Conservation (phyloP, 768 basidiomycete genomes). For the Collybiopsis confluens region DNA sequence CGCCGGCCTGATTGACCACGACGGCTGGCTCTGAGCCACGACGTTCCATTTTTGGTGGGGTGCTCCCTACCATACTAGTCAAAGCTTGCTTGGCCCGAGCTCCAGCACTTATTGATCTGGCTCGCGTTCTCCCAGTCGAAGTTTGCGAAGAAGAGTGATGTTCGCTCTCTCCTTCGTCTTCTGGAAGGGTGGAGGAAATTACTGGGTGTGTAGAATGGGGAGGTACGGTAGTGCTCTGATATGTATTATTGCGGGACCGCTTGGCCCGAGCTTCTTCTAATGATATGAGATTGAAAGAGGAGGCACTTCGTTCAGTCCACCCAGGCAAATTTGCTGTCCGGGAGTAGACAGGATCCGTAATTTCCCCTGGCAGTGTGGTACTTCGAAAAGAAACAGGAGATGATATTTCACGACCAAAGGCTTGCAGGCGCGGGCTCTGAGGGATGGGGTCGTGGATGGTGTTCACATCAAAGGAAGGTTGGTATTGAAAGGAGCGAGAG, state of each 20-base stretch:
- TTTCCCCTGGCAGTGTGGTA: slow-evolving; percentile 17
- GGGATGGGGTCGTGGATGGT: slow-evolving; percentile 33
- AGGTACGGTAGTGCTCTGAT: slow-evolving; percentile 23
- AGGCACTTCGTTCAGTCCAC: slow-evolving; percentile 43
- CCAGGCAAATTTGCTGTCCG: slow-evolving; percentile 37
- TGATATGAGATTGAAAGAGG: slow-evolving; percentile 65
- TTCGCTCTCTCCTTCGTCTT: slow-evolving; percentile 22
- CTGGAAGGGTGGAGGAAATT: slow-evolving; percentile 28
- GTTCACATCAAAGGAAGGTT: slow-evolving; percentile 14
- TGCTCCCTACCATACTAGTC: slow-evolving; percentile 35
- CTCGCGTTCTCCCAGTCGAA: slow-evolving; percentile 32
- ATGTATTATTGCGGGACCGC: slow-evolving; percentile 51
- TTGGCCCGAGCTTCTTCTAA: slow-evolving; percentile 78
- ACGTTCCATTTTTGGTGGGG: slow-evolving; percentile 34
- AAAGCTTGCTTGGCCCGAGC: slow-evolving; percentile 47
- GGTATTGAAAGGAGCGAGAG: slow-evolving; percentile 16
- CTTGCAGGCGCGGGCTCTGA: slow-evolving; percentile 22
- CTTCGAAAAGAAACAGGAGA: slow-evolving; percentile 43
- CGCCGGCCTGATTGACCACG: slow-evolving; percentile 10
- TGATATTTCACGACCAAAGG: slow-evolving; percentile 39
- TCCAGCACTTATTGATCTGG: slow-evolving; percentile 61
- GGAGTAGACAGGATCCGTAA: slow-evolving; percentile 7
- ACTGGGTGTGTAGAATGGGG: slow-evolving; percentile 21
- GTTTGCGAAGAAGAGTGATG: slow-evolving; percentile 14
- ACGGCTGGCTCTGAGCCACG: slow-evolving; percentile 35